Evolutionary conservation across 2,329 filamentous ascomycete species (phyloP).

Genomic region (Aspergillus nomiae): DNA sequence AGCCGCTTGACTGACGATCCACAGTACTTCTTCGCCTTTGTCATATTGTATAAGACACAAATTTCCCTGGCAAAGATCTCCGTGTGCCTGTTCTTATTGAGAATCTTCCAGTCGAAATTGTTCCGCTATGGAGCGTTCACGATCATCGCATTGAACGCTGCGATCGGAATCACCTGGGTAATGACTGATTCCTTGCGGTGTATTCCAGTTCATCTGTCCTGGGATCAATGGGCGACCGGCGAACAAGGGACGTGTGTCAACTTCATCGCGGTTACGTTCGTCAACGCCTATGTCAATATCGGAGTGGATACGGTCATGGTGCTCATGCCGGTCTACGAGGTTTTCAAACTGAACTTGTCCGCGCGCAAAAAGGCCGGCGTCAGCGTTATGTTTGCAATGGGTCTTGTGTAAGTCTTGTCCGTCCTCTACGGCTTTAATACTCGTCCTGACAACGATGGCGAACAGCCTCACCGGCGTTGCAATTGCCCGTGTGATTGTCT

Average conservation of each 20-base stretch:
- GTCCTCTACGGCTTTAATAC: background rate
- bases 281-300: constrained; percentile 25
- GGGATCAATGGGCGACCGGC: constrained; percentile 18
- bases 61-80: constrained; percentile 29
- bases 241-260: constrained; percentile 21
- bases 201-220: constrained; percentile 22
- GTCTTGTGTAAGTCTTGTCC: constrained; percentile 16
- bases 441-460: background rate
- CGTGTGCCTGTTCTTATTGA: constrained; percentile 27
- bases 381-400: constrained; percentile 21
- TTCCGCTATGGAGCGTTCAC: constrained; percentile 21
- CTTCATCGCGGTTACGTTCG: constrained; percentile 20
- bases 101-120: constrained; percentile 22
- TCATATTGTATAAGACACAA: constrained; percentile 22
- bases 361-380: constrained; percentile 21
- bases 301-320: constrained; percentile 23
- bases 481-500: constrained; percentile 29
- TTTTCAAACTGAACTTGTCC: constrained; percentile 22
- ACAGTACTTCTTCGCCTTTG: constrained; percentile 21
- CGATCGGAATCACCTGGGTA: constrained; percentile 23
- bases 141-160: constrained; percentile 24
- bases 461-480: constrained; percentile 26
- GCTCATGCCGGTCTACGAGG: constrained; percentile 24
- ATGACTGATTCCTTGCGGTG: constrained; percentile 22
- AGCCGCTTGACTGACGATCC: background rate